Evolutionary conservation across 208 protist genomes (phyloP).

Genomic region (Trypanosoma scelopori): DNA sequence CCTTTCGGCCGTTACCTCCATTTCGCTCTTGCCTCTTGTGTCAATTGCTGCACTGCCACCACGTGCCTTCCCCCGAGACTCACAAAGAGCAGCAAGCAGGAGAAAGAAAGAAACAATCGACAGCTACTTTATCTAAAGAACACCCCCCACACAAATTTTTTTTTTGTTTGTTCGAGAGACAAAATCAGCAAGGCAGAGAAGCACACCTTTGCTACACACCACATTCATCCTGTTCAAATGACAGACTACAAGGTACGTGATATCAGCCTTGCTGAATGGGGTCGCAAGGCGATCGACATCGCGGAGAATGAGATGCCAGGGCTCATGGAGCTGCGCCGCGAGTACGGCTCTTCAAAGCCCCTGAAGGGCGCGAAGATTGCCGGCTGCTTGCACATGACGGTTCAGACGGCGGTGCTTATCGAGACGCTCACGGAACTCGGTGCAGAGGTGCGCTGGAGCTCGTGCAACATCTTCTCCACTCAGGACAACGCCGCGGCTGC

Average conservation of each 20-base stretch:
- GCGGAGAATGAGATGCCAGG: constrained; percentile 99
- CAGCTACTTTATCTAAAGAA: too few species aligned
- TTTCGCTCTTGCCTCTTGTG: too few species aligned
- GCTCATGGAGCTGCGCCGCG: constrained; percentile 96
- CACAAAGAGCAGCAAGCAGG: too few species aligned
- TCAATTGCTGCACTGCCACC: too few species aligned
- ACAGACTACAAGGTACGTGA: constrained; percentile 96
- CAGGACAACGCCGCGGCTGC: constrained; percentile 91
- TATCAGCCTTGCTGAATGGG: constrained; percentile 96
- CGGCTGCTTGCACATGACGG: constrained; percentile 99
- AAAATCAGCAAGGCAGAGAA: not conserved
- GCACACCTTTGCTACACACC: not conserved
- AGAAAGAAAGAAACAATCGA: too few species aligned
- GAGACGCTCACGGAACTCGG: constrained; percentile 98
- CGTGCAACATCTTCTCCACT: constrained; percentile 99
- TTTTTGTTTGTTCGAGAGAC: too few species aligned
- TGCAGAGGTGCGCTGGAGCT: constrained; percentile 97
- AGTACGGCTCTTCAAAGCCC: constrained; percentile 91
- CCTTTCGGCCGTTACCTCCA: constrained; percentile 6
- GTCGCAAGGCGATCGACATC: constrained; percentile 97
- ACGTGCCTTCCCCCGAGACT: too few species aligned
- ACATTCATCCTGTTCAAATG: constrained; percentile 33
- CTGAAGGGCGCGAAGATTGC: constrained; percentile 97
- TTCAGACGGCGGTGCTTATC: constrained; percentile 99
- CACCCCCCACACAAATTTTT: too few species aligned